phyloP scores from a whole-genome alignment of 2,329 filamentous ascomycete genomes.

The Alternaria postmessia region DNA sequence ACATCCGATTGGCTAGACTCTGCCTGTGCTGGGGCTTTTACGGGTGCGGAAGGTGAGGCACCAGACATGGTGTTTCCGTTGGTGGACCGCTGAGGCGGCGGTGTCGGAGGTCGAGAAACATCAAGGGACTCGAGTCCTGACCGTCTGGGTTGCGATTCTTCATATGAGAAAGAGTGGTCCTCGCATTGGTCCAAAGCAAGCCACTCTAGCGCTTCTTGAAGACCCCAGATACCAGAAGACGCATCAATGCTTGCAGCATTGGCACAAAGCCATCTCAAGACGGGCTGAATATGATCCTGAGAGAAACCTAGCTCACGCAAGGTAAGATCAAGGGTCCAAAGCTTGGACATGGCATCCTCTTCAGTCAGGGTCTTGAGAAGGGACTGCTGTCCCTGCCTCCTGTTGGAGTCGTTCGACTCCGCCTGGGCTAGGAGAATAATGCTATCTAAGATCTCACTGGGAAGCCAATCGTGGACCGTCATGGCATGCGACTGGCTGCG shows the following conservation, averaged over 20 bases:
- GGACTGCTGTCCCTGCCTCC: constrained; percentile 50
- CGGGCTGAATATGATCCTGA: constrained; percentile 39
- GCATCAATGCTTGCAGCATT: constrained; percentile 59
- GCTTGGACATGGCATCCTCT: constrained; percentile 78
- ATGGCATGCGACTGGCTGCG: constrained; percentile 78
- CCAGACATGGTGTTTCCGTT: neutral
- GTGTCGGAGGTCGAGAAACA: constrained; percentile 34
- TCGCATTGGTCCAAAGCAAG: constrained; percentile 77
- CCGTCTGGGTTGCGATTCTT: constrained; percentile 46
- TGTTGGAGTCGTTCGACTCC: constrained; percentile 65
- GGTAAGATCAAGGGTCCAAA: constrained; percentile 85
- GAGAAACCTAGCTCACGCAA: constrained; percentile 75
- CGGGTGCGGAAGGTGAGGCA: neutral
- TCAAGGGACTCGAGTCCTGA: constrained; percentile 25
- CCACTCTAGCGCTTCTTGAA: constrained; percentile 91
- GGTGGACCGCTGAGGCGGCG: constrained; percentile 6
- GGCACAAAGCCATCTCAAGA: constrained; percentile 47
- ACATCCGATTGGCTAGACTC: constrained; percentile 41
- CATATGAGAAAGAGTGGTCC: constrained; percentile 77
- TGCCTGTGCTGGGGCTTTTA: constrained; percentile 10
- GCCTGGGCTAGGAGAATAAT: constrained; percentile 76
- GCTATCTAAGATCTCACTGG: constrained; percentile 77
- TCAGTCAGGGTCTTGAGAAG: constrained; percentile 63
- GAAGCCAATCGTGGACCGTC: constrained; percentile 79
- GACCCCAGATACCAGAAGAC: constrained; percentile 73